phyloP scores from a whole-genome alignment of 139 green algal species.

The Chlamydomonas sphaeroides region DNA sequence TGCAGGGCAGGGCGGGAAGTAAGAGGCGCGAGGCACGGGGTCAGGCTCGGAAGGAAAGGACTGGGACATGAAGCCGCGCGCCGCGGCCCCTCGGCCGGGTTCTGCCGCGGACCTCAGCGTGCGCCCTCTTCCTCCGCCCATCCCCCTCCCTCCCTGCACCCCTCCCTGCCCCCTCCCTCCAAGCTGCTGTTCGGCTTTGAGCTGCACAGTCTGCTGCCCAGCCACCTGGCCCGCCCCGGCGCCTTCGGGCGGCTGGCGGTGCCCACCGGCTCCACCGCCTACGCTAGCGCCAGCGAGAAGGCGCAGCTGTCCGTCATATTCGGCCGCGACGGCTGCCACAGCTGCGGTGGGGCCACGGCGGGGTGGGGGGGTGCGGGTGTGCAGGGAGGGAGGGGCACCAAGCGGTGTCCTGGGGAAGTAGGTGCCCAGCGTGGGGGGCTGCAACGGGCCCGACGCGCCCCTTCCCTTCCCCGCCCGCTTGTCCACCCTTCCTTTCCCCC shows the following conservation, averaged over 20 bases:
- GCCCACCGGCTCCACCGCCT: constrained; percentile 21
- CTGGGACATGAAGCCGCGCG: too few species aligned
- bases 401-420: too few species aligned
- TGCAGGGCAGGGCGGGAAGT: too few species aligned
- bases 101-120: too few species aligned
- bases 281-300: constrained; percentile 30
- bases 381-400: too few species aligned
- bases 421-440: too few species aligned
- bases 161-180: not conserved
- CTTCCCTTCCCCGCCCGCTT: not conserved
- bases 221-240: constrained; percentile 28
- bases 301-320: constrained; percentile 32
- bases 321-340: constrained; percentile 31
- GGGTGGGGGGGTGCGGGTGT: too few species aligned
- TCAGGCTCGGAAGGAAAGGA: too few species aligned
- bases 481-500: not conserved
- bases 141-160: not conserved
- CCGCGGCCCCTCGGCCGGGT: too few species aligned
- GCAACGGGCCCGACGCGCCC: too few species aligned
- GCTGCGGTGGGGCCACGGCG: constrained; percentile 8
- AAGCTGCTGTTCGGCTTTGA: not conserved
- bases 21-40: too few species aligned
- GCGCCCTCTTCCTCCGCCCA: not conserved
- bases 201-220: constrained; percentile 29
- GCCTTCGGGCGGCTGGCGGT: constrained; percentile 15